A percentile compares a stretch with the other conserved stretches of the same genome.
phyloP scores from a whole-genome alignment of 345 rosid species.

The Rhizophora apiculata region DNA sequence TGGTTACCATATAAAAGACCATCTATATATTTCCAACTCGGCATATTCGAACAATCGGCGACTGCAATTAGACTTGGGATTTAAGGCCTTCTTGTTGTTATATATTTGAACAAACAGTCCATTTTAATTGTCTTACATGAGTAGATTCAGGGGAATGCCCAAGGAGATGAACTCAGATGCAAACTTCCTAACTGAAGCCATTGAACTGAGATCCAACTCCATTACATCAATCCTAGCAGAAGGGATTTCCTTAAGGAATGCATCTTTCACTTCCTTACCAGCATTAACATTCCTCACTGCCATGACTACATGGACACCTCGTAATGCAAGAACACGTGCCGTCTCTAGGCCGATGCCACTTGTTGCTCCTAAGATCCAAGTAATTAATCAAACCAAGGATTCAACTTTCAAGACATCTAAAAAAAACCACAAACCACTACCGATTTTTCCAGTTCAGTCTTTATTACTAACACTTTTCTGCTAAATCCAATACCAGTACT shows the following conservation, averaged over 20 bases:
- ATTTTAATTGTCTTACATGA: slow-evolving; percentile 18
- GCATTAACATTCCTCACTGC: slow-evolving; percentile 18
- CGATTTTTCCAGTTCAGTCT: too few relatives aligned
- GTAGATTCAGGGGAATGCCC: slow-evolving; percentile 20
- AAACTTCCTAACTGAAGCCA: slow-evolving; percentile 17
- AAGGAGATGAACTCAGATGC: slow-evolving; percentile 14
- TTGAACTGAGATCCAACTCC: slow-evolving; percentile 19
- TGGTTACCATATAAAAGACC: neutral
- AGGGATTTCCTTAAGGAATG: slow-evolving; percentile 18
- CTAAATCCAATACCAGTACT: too few relatives aligned
- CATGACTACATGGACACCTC: slow-evolving; percentile 9
- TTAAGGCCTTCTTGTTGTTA: neutral
- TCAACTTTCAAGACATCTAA: too few relatives aligned
- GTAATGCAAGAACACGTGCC: slow-evolving; percentile 12
- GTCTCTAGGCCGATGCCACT: slow-evolving; percentile 21
- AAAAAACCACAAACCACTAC: too few relatives aligned
- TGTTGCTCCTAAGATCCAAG: slow-evolving; percentile 16
- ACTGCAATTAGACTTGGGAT: neutral
- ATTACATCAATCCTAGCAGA: slow-evolving; percentile 22
- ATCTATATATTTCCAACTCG: neutral
- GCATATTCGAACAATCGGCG: neutral
- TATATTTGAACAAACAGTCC: too few relatives aligned
- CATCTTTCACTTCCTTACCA: slow-evolving; percentile 12
- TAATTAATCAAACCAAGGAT: neutral
- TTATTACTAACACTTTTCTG: too few relatives aligned